Evolutionary conservation across 148 eudicot genomes (phyloP), one percentile per base, ranked within the genome.

Genomic region (Suaeda aralocaspica): DNA sequence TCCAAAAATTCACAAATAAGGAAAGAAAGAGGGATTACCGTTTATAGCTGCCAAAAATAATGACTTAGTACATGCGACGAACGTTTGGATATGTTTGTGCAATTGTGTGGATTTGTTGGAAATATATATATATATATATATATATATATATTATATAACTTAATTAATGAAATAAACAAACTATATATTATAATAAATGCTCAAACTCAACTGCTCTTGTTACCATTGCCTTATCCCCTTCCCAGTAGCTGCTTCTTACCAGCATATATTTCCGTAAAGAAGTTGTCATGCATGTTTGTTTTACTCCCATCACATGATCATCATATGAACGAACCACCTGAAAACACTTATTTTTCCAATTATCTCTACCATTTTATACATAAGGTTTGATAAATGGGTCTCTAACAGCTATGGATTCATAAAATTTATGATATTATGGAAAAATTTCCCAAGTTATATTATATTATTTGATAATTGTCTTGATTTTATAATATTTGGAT

Each of bases 171-270:
- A n/a, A n/a, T n/a, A n/a, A n/a, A n/a, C n/a, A n/a, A n/a, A n/a
- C n/a, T n/a, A 52, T 21, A 2, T 3, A 52, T n/a, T 52, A 16
- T 52, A 52, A 46, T 46, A 3, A 31, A 59, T 31, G 53, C 21
- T 49, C 24, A 12, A 60, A 60, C 44, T 62, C 41, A 62, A 62
- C 66, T 62, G 66, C 66, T 62, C 48, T 21, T 62, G 66, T 62
- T 62, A 62, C 6, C 66, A 62, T 62, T 62, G 66, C 66, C 66
- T 62, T 18, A 62, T 16, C 66, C 28, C 39, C 28, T 62, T 62
- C 66, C 18, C 28, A 21, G 2, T 39, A 36, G 29, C 48, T 62
- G 28, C n/a, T 29, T 59, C 28, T 62, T 34, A 22, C 28, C 28
- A 39, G 15, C 66, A 62, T 39, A 2, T 34, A 62, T 34, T 62